Percentiles rank a stretch among this genome's conserved stretches.
Conservation (phyloP, 1,284 basidiomycete species). For the Leccinum fuscescens region DNA sequence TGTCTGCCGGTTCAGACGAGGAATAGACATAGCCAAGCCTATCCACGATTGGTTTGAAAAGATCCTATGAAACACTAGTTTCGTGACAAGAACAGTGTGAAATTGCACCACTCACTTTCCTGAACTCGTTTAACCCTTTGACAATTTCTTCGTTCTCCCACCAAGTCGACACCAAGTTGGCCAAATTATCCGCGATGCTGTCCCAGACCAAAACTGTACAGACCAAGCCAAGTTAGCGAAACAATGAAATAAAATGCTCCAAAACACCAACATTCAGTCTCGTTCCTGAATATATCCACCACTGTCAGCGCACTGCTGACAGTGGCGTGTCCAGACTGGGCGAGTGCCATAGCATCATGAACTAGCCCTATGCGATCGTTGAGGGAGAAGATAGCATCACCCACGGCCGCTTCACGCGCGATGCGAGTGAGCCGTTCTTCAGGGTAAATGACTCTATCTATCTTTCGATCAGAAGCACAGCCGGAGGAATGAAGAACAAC, state of each 20-base stretch:
- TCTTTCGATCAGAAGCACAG: background rate
- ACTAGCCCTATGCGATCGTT: conserved; percentile 88
- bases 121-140: conserved; percentile 62
- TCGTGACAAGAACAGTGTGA: background rate
- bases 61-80: conserved; percentile 39
- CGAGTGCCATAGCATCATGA: conserved; percentile 77
- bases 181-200: conserved; percentile 57
- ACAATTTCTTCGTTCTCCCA: conserved; percentile 77
- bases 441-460: conserved; percentile 87
- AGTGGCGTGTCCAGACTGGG: conserved; percentile 76
- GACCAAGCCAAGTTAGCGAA: conserved; percentile 6
- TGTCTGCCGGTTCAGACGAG: conserved; percentile 69
- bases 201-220: conserved; percentile 71
- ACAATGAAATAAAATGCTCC: background rate
- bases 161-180: conserved; percentile 69
- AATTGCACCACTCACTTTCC: conserved; percentile 45
- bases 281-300: conserved; percentile 64
- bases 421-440: conserved; percentile 80
- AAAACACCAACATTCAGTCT: conserved; percentile 67
- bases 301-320: conserved; percentile 78
- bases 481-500: background rate
- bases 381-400: conserved; percentile 66
- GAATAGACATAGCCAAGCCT: conserved; percentile 80
- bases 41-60: conserved; percentile 81
- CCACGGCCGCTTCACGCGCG: conserved; percentile 73